Conservation (phyloP, 345 rosid species). For the Triadica sebifera region DNA sequence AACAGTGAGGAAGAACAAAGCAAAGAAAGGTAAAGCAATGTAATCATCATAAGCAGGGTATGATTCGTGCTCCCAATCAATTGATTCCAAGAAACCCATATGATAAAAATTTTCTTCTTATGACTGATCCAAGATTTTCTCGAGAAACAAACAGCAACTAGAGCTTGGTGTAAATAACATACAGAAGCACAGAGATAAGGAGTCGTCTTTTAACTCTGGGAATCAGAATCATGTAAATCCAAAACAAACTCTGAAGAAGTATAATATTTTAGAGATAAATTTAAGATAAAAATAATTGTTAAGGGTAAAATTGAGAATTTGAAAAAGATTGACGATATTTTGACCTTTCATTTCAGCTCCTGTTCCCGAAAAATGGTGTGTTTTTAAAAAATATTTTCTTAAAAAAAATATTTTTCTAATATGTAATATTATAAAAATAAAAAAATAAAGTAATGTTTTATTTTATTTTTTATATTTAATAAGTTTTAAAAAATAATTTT, state of each 20-base stretch:
- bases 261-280: too few species aligned
- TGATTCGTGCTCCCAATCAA: conserved; percentile 76
- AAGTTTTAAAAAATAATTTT: too few species aligned
- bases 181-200: neutral
- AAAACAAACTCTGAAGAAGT: neutral
- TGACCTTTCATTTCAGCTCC: too few species aligned
- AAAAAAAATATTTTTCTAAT: too few species aligned
- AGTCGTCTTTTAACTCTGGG: neutral
- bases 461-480: too few species aligned
- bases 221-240: neutral
- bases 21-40: conserved; percentile 62
- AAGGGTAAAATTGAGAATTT: too few species aligned
- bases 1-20: conserved; percentile 66
- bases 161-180: conserved; percentile 15
- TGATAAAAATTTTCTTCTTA: neutral
- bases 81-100: conserved; percentile 60
- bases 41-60: conserved; percentile 77
- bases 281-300: too few species aligned
- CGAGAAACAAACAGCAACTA: conserved; percentile 20
- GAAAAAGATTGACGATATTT: too few species aligned
- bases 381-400: too few species aligned
- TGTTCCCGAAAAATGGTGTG: too few species aligned
- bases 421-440: too few species aligned
- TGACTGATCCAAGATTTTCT: conserved; percentile 21
- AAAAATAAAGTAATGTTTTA: too few species aligned